Conservation (phyloP, 495 filamentous ascomycete genomes). For the Articulospora tetracladia region DNA sequence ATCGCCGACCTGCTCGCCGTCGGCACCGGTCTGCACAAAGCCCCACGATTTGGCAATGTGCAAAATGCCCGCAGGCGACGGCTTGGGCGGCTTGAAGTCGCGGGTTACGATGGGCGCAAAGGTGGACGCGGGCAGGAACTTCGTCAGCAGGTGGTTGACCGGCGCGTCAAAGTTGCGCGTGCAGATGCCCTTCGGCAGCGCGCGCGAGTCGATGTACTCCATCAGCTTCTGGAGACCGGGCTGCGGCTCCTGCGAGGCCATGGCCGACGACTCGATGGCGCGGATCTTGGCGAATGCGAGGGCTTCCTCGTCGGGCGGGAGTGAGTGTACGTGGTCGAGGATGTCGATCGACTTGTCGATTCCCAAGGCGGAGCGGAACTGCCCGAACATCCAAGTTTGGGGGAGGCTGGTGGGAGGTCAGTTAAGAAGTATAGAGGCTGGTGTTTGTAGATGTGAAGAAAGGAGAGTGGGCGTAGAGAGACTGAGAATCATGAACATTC, state of each 20-base stretch:
- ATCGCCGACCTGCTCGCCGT: conserved; percentile 9
- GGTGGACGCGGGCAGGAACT: conserved; percentile 59
- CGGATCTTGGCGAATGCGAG: conserved; percentile 68
- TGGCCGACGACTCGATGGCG: conserved; percentile 72
- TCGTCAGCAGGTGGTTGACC: conserved; percentile 62
- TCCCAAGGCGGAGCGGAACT: conserved; percentile 68
- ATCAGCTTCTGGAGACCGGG: conserved; percentile 72
- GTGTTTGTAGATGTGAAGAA: background rate
- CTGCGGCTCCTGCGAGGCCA: conserved; percentile 74
- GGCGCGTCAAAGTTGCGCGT: conserved; percentile 89
- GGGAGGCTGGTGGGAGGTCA: conserved; percentile 54
- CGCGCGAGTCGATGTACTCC: conserved; percentile 66
- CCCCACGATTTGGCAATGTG: conserved; percentile 79
- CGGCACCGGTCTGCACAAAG: conserved; percentile 28
- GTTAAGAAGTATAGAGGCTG: background rate
- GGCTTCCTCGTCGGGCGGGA: conserved; percentile 43
- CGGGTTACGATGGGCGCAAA: conserved; percentile 86
- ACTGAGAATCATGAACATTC: too few relatives aligned
- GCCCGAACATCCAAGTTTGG: conserved; percentile 89
- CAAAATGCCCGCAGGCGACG: conserved; percentile 80
- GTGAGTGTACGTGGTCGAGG: conserved; percentile 76
- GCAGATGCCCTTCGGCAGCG: conserved; percentile 76
- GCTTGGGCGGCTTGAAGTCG: conserved; percentile 81
- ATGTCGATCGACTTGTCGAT: conserved; percentile 76
- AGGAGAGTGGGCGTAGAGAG: too few relatives aligned